Evolutionary conservation across 169 alveolate species (phyloP).

Genomic region (Eimeria sp.): DNA sequence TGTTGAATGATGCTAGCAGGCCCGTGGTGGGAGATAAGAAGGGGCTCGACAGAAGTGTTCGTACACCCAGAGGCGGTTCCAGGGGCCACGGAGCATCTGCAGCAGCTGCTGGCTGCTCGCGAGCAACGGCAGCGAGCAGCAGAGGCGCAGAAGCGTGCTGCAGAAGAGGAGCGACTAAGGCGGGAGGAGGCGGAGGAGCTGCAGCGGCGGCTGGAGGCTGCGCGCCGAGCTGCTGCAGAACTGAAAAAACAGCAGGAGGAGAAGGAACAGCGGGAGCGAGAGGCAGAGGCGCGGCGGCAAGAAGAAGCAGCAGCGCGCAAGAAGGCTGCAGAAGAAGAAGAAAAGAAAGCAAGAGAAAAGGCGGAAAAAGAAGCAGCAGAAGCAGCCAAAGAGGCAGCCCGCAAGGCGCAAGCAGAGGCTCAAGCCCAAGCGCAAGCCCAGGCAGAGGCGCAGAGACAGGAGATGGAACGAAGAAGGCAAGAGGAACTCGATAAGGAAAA

Average conservation of each 20-base stretch:
- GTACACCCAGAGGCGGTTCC: conserved; percentile 12
- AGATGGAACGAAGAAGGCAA: neutral
- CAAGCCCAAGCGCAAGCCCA: conserved; percentile 13
- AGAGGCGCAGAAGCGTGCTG: neutral
- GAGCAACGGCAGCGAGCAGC: conserved; percentile 18
- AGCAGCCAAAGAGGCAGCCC: conserved; percentile 27
- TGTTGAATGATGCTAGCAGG: neutral
- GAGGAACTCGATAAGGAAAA: conserved; percentile 12
- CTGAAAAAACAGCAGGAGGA: conserved; percentile 32
- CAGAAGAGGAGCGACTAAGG: conserved; percentile 13
- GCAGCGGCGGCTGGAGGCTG: conserved; percentile 13
- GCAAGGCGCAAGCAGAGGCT: conserved; percentile 43
- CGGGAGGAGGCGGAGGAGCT: conserved; percentile 43
- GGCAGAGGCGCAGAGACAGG: conserved; percentile 14
- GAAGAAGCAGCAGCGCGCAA: conserved; percentile 11
- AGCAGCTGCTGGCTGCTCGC: conserved; percentile 11
- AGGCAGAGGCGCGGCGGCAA: neutral
- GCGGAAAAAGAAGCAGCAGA: neutral
- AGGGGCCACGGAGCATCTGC: conserved; percentile 34
- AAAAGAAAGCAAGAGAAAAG: neutral
- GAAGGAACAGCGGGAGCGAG: conserved; percentile 24
- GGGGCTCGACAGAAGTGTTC: neutral
- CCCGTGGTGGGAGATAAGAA: conserved; percentile 45
- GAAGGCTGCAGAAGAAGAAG: conserved; percentile 25
- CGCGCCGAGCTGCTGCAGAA: conserved; percentile 16